These are phyloP conservation scores for Trifolium pratense DNA, from an alignment of 306 rosid species.

Conservation along the genomic window DNA sequence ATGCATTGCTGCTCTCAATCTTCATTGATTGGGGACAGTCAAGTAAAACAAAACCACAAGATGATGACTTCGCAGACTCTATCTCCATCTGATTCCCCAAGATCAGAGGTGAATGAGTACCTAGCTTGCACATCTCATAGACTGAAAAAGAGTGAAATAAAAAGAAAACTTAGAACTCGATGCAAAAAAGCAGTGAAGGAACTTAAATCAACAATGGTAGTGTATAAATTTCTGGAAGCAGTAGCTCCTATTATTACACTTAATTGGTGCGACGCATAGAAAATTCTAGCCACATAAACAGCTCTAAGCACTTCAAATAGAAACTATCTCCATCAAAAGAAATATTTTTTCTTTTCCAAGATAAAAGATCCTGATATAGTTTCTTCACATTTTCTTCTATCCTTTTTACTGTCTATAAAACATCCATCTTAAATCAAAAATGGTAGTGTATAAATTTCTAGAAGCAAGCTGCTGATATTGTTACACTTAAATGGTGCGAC, in stretches of 20 bases:
- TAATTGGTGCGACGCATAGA: slow-evolving; percentile 10
- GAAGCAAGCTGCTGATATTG: too few relatives aligned
- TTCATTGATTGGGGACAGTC: slow-evolving; percentile 98
- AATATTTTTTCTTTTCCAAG: slow-evolving; percentile 21
- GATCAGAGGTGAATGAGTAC: slow-evolving; percentile 87
- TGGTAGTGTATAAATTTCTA: too few relatives aligned
- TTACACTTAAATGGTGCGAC: slow-evolving; percentile 6
- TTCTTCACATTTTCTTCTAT: slow-evolving; percentile 27
- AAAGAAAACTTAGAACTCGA: slow-evolving; percentile 27
- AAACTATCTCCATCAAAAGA: neutral
- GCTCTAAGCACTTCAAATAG: slow-evolving; percentile 27
- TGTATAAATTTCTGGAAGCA: slow-evolving; percentile 24
- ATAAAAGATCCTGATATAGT: slow-evolving; percentile 27
- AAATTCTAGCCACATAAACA: slow-evolving; percentile 30
- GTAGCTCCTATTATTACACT: too few relatives aligned
- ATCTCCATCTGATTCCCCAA: slow-evolving; percentile 90
- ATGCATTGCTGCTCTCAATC: slow-evolving; percentile 91
- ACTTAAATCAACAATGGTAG: slow-evolving; percentile 34
- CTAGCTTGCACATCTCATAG: slow-evolving; percentile 96
- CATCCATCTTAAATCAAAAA: too few relatives aligned
- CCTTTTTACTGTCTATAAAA: slow-evolving; percentile 1
- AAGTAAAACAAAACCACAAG: slow-evolving; percentile 85
- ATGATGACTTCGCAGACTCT: slow-evolving; percentile 78
- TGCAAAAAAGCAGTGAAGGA: slow-evolving; percentile 11
- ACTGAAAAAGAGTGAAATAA: slow-evolving; percentile 55